These are phyloP conservation scores for Citrullus mucosospermus DNA, from an alignment of 306 rosid genomes.

Conservation along the genomic window DNA sequence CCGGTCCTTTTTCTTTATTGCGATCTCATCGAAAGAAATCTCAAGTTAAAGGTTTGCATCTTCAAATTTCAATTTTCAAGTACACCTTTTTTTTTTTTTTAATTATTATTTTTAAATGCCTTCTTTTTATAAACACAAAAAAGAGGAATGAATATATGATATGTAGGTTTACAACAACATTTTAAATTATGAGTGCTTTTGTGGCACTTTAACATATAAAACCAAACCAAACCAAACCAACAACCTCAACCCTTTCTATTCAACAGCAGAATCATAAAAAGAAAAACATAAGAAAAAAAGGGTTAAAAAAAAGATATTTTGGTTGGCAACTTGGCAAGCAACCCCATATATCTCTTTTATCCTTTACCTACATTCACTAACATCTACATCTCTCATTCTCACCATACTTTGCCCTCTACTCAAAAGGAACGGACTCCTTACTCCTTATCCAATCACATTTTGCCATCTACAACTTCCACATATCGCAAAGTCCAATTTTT, in stretches of 20 bases:
- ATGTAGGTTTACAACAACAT: background rate
- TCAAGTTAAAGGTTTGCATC: background rate
- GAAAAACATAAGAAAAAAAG: background rate
- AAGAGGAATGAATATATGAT: background rate
- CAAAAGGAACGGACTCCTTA: background rate
- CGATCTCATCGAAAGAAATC: no score
- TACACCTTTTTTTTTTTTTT: background rate
- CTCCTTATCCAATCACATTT: background rate
- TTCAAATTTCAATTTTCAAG: background rate
- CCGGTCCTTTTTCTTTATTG: no score
- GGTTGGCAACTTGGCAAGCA: constrained; percentile 1
- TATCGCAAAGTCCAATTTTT: no score
- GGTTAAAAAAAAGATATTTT: background rate
- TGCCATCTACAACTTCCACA: background rate
- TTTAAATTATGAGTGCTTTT: no score
- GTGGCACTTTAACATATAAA: no score
- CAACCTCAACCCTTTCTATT: background rate
- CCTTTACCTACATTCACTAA: background rate
- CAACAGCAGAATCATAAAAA: background rate
- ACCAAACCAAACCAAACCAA: background rate
- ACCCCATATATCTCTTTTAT: background rate
- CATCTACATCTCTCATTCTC: background rate
- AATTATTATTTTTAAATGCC: no score
- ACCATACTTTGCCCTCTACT: background rate
- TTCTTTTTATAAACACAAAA: no score